Conservation (phyloP, 768 basidiomycete genomes). For the Leccinum subgranulosum region DNA sequence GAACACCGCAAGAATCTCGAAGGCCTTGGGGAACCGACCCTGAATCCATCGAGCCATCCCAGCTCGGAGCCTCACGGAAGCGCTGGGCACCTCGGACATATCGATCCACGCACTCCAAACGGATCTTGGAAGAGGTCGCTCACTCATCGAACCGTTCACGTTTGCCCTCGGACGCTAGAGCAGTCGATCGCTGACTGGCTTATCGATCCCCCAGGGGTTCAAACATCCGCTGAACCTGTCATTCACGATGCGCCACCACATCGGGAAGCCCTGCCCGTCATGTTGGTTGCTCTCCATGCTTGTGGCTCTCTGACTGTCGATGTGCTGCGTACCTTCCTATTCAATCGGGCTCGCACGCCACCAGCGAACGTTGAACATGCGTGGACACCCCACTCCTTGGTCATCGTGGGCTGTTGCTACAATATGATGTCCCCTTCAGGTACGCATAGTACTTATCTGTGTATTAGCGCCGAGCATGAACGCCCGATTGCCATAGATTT, state of each 20-base stretch:
- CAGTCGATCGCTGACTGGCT: slow-evolving; percentile 54
- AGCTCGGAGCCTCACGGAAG: neutral
- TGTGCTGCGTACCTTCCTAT: slow-evolving; percentile 53
- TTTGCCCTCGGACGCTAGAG: slow-evolving; percentile 48
- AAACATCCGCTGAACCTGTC: neutral
- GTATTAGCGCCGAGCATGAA: slow-evolving; percentile 3
- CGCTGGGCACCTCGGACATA: neutral
- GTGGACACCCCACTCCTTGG: slow-evolving; percentile 53
- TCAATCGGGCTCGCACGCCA: slow-evolving; percentile 17
- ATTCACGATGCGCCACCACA: neutral
- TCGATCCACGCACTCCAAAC: neutral
- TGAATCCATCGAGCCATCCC: neutral
- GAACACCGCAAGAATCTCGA: slow-evolving; percentile 7
- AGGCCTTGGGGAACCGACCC: neutral
- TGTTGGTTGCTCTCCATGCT: slow-evolving; percentile 70
- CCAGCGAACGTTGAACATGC: neutral
- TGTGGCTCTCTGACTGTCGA: slow-evolving; percentile 74
- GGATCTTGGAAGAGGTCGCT: slow-evolving; percentile 35
- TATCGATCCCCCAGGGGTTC: slow-evolving; percentile 9
- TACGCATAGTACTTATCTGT: slow-evolving; percentile 9
- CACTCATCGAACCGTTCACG: slow-evolving; percentile 53
- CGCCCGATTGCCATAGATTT: slow-evolving; percentile 41
- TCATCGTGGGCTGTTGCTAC: slow-evolving; percentile 79
- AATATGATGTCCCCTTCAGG: slow-evolving; percentile 61
- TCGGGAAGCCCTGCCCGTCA: slow-evolving; percentile 39